A percentile compares a stretch with the other conserved stretches of the same genome.
Conservation (phyloP, 108 stramenopile genomes). For the Skeletonema potamos region DNA sequence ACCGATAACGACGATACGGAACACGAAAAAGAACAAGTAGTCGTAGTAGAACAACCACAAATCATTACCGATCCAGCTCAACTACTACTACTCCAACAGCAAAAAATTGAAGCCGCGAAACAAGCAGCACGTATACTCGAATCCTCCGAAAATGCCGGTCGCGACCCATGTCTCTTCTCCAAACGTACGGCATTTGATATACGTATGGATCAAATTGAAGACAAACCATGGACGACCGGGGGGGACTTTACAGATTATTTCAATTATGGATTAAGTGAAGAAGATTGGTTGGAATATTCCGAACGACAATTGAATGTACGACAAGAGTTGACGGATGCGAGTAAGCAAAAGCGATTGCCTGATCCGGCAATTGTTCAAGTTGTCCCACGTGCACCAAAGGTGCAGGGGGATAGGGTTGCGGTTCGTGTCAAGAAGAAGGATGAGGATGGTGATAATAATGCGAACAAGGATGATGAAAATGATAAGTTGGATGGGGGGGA, state of each 20-base stretch:
- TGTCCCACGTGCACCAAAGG: constrained; percentile 54
- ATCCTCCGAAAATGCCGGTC: constrained; percentile 88
- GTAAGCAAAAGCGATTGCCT: constrained; percentile 68
- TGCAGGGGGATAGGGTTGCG: constrained; percentile 72
- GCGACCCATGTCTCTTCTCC: constrained; percentile 86
- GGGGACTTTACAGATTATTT: constrained; percentile 82
- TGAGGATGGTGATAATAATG: constrained; percentile 30
- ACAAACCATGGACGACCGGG: constrained; percentile 81
- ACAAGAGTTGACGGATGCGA: constrained; percentile 89
- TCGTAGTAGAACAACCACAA: constrained; percentile 33
- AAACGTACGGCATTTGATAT: constrained; percentile 92
- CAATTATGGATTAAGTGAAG: constrained; percentile 84
- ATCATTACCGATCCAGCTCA: constrained; percentile 77
- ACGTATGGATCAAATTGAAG: constrained; percentile 91
- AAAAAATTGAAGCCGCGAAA: constrained; percentile 80
- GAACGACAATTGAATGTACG: constrained; percentile 78
- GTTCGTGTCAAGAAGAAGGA: constrained; percentile 39
- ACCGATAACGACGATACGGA: constrained; percentile 1
- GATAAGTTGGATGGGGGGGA: background rate
- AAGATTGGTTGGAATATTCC: constrained; percentile 87
- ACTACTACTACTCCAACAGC: constrained; percentile 73
- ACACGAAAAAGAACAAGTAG: constrained; percentile 14
- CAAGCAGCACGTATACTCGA: constrained; percentile 62
- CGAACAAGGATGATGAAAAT: constrained; percentile 7
- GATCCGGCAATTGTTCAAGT: constrained; percentile 86